Base-by-base conservation (phyloP, 352 stramenopile genomes). In the Pythium plurisporium region DNA sequence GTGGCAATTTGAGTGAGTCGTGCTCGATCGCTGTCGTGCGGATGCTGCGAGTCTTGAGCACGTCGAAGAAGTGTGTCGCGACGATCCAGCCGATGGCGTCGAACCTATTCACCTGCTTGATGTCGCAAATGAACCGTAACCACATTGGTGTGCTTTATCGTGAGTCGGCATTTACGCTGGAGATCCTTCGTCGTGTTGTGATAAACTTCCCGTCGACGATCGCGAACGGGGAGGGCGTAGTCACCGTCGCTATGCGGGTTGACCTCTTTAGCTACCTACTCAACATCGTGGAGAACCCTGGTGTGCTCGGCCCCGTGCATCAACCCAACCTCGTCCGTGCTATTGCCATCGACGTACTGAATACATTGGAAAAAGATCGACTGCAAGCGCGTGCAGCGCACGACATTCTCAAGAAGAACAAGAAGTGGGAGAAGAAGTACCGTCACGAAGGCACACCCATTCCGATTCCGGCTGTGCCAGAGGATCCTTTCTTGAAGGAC, bases 381-480 rank as follows among this genome's bases (percentile, higher is more conserved):
- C 62, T 87, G 15, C 85, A 95, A 65, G 70, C 73, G n/a, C 73
- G 44, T 31, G 77, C 77, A 0, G 85, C 85, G 0, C 83, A 91
- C 36, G 74, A 92, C 47, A 82, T 93, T 33, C 45, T 95, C 17
- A 95, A 92, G 53, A 95, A 91, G 55, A 72, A 93, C 70, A 95
- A 92, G 50, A 91, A 91, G 46, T 95, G 85, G 85, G 76, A 89
- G 50, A 95, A 95, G 60, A 86, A 76, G 46, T 91, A 82, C 53
- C 75, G 65, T 12, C 59, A 72, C 36, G 65, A 72, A 61, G 54
- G 37, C 26, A 44, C 46, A 14, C 23, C 51, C 15, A 66, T 66
- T 19, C 49, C 50, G 2, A 37, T 38, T 1, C 59, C 55, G 5
- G 50, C 37, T 0, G 53, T 43, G 5, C 55, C 73, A 0, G 80